Evolutionary conservation across 192 early-diverging fungal genomes (phyloP), one percentile per base, ranked within the genome.

Genomic region (Linnemannia zychae): DNA sequence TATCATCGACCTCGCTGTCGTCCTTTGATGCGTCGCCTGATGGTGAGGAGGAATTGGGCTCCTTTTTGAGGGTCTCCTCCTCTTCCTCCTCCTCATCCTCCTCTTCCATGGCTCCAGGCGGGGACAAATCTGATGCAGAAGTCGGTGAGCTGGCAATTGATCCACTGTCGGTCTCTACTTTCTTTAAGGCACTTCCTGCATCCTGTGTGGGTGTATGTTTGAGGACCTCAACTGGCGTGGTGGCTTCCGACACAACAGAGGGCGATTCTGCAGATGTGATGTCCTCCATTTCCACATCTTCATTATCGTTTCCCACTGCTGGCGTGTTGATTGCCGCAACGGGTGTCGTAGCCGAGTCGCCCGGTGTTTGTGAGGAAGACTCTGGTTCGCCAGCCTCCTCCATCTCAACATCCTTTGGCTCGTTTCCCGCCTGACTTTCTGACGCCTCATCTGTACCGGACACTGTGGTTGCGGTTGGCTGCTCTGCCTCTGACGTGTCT

Each of bases 211-310:
- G n/a, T n/a, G 33, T 15, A 0, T 15, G 36, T 2, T 75, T 48
- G 15, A 36, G 22, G 11, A n/a, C 9, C 18, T 34, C 47, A 0
- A 36, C 28, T 2, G 40, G 18, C 4, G 40, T 37, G 18, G 18
- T 24, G 7, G 13, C 20, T 17, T 82, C 71, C 4, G 47, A 60
- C 2, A 46, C 28, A 7, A 34, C 34, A 33, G 52, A 37, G 24
- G 72, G 57, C 7, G 74, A 65, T 28, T 28, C 63, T 18, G 66
- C 46, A 13, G 38, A 40, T 9, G 76, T 60, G 20, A 47, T 67
- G n/a, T 84, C 82, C 28, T 71, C 77, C 82, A 84, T 84, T 28
- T 78, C 82, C 18, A 78, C 67, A 66, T 80, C 78, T 48, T 68
- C 71, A 17, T 28, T 49, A 22, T 4, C 36, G 3, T 65, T 57